Base-by-base conservation (phyloP, 2,329 filamentous ascomycete genomes). In the Talaromyces amestolkiae region DNA sequence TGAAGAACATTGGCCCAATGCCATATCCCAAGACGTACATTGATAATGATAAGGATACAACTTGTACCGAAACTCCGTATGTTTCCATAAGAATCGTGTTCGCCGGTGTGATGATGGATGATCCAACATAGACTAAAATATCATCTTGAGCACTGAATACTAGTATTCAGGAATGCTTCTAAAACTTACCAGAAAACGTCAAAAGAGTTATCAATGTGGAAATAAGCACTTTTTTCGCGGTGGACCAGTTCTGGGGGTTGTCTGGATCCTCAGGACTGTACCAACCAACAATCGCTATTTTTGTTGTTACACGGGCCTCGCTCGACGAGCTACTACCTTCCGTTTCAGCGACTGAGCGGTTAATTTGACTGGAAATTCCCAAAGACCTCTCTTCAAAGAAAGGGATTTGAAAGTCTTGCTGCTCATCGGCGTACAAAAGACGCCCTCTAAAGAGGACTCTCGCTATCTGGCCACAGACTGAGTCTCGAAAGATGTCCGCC, bases 11-110 rank as follows among this genome's bases (percentile, higher is more conserved):
- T 9, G 24, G 47, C 11, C 47, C 47, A 11, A 51, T 17, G 0
- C 47, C 47, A 10, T 51, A 24, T 51, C 68, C 71, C 11, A 72
- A 65, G 19, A 78, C 76, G 59, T 77, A 78, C 9, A 78, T 69
- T 10, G 75, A 72, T 49, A 78, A 66, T 7, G 74, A 73, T 3
- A 79, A 64, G 0, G 74, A 73, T 17, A 71, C 73, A 19, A 73
- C 67, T 22, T 72, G 63, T 5, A 70, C 51, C n/a, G 68, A 68
- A 22, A 78, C 71, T 7, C 71, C 70, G 35, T 76, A 78, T 8
- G 66, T 58, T n/a, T 64, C 51, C 66, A 70, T 69, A 22, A 74
- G 56, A 11, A 70, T 70, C 11, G 65, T 15, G 1, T 39, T 22
- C 0, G 31, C 60, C 1, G 74, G 68, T 1, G 71, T 72, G 65